A percentile compares a stretch with the other conserved stretches of the same genome.
Evolutionary conservation across 495 filamentous ascomycete genomes (phyloP).

Genomic region (Schizothecium vesticola): DNA sequence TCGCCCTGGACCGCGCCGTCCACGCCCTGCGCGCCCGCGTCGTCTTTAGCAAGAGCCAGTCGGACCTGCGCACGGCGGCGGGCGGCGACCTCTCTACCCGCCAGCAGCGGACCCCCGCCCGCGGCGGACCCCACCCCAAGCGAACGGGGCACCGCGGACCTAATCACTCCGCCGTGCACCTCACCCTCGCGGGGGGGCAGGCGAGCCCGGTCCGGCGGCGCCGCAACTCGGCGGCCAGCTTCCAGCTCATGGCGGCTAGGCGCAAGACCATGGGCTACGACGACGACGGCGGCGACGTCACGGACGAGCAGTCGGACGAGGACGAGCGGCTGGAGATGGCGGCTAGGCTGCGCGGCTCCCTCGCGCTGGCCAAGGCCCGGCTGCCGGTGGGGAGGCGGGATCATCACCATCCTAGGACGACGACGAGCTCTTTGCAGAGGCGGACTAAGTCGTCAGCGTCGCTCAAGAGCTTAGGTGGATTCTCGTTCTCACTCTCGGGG

Average conservation of each 20-base stretch:
- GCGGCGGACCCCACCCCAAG: not conserved
- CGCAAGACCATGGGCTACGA: slow-evolving; percentile 18
- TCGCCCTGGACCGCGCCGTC: slow-evolving; percentile 79
- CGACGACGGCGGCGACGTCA: slow-evolving; percentile 19
- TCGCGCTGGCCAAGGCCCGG: slow-evolving; percentile 12
- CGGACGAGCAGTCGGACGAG: slow-evolving; percentile 37
- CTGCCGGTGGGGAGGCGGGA: slow-evolving; percentile 8
- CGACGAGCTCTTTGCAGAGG: slow-evolving; percentile 24
- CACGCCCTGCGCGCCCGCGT: slow-evolving; percentile 68
- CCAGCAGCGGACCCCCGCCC: not conserved
- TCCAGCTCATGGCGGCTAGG: slow-evolving; percentile 24
- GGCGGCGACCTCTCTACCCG: not conserved
- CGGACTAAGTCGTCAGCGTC: slow-evolving; percentile 13
- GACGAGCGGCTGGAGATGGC: slow-evolving; percentile 39
- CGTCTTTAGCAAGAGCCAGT: slow-evolving; percentile 71
- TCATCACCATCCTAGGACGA: slow-evolving; percentile 8
- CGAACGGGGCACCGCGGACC: not conserved
- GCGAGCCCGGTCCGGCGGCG: slow-evolving; percentile 7
- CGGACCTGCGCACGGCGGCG: slow-evolving; percentile 46
- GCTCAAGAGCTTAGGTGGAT: not conserved
- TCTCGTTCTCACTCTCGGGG: slow-evolving; percentile 29
- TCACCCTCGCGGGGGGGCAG: not conserved
- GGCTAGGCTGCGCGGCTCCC: not conserved
- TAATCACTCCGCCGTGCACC: not conserved
- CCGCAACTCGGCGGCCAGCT: slow-evolving; percentile 23